These are phyloP conservation scores for Avena insularis DNA, from an alignment of 176 grass and related monocot genomes.

Conservation along the genomic window DNA sequence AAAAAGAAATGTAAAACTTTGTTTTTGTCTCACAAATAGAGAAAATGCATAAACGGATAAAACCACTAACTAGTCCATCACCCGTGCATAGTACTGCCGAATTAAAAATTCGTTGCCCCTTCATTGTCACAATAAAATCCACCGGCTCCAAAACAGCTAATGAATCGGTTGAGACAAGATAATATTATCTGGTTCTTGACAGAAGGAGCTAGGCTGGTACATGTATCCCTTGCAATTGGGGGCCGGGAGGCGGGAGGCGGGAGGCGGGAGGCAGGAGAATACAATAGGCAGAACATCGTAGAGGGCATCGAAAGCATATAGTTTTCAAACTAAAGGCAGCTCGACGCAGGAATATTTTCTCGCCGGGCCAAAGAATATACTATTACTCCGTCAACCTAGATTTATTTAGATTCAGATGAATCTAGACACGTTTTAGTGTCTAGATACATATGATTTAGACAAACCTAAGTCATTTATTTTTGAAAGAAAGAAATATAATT, in stretches of 20 bases:
- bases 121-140: conserved; percentile 39
- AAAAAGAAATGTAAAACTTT: background rate
- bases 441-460: too few species aligned
- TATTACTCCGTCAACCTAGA: too few species aligned
- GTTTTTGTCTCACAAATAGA: background rate
- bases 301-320: background rate
- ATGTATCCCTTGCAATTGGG: background rate
- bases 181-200: background rate
- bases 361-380: conserved; percentile 24
- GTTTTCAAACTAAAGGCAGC: conserved; percentile 43
- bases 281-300: background rate
- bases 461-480: too few species aligned
- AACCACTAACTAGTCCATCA: background rate
- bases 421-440: too few species aligned
- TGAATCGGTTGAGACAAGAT: background rate
- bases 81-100: background rate
- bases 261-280: conserved; percentile 10
- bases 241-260: too few species aligned
- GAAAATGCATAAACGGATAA: background rate
- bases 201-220: background rate
- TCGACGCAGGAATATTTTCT: conserved; percentile 23
- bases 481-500: background rate
- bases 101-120: conserved; percentile 4
- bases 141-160: background rate
- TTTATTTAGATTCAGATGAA: too few species aligned